These are phyloP conservation scores for Coemansia sp. DNA, from an alignment of 192 early-diverging fungal species.

Conservation along the genomic window DNA sequence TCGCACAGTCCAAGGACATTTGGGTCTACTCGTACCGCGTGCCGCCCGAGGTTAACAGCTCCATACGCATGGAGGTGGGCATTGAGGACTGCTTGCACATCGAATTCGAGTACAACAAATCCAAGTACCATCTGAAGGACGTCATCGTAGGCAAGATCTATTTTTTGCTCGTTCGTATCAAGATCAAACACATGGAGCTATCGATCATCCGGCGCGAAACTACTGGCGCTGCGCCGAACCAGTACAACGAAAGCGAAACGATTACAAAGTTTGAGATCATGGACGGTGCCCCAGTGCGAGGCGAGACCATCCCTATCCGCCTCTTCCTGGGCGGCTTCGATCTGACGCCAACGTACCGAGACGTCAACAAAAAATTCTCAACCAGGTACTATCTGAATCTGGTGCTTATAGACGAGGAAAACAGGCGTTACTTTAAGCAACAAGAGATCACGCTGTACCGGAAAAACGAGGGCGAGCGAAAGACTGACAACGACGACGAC, in stretches of 20 bases:
- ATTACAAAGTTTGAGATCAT: slow-evolving; percentile 99
- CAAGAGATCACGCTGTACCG: slow-evolving; percentile 92
- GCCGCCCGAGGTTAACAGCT: slow-evolving; percentile 82
- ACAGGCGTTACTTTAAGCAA: slow-evolving; percentile 98
- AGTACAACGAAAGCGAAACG: slow-evolving; percentile 98
- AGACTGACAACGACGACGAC: slow-evolving; percentile 1
- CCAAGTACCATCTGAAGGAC: slow-evolving; percentile 97
- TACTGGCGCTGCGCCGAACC: slow-evolving; percentile 93
- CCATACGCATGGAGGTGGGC: slow-evolving; percentile 99
- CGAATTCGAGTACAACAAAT: slow-evolving; percentile 99
- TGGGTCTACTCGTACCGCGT: slow-evolving; percentile 99
- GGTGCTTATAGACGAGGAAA: slow-evolving; percentile 98
- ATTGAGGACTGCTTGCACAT: slow-evolving; percentile 99
- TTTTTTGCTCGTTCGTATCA: slow-evolving; percentile 98
- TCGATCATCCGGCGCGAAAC: slow-evolving; percentile 97
- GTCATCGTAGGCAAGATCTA: slow-evolving; percentile 99
- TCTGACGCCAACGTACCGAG: slow-evolving; percentile 96
- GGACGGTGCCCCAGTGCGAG: slow-evolving; percentile 96
- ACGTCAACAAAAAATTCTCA: slow-evolving; percentile 99
- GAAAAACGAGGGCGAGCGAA: slow-evolving; percentile 49
- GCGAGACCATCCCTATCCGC: slow-evolving; percentile 98
- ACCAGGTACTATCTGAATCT: slow-evolving; percentile 98
- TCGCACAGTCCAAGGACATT: slow-evolving; percentile 90
- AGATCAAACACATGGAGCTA: slow-evolving; percentile 99
- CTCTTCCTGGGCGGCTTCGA: slow-evolving; percentile 97